A percentile compares a stretch with the other conserved stretches of the same genome.
Evolutionary conservation across 2,329 filamentous ascomycete species (phyloP).

Genomic region (Pseudogymnoascus sp.): DNA sequence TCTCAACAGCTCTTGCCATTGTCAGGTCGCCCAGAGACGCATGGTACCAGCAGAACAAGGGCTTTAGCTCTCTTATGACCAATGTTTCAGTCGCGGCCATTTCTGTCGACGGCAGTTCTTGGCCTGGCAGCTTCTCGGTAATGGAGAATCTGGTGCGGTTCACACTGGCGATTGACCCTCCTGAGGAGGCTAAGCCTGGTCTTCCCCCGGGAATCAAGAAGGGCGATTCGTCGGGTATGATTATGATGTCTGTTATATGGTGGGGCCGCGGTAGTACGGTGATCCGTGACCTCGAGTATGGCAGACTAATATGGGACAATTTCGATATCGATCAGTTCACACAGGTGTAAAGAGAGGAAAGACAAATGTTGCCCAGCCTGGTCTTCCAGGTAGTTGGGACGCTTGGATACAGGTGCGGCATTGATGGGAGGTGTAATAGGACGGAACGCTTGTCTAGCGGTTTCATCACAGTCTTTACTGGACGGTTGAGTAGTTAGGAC

Average conservation of each 20-base stretch:
- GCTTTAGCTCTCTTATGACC: background rate
- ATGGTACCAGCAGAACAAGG: background rate
- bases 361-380: background rate
- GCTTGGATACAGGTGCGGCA: background rate
- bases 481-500: no score
- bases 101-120: conserved; percentile 9
- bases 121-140: background rate
- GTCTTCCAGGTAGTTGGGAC: background rate
- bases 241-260: background rate
- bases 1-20: background rate
- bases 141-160: conserved; percentile 12
- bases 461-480: background rate
- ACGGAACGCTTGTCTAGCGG: background rate
- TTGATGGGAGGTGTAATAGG: background rate
- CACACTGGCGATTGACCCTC: conserved; percentile 10
- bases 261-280: background rate
- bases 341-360: background rate
- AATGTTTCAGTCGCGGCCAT: background rate
- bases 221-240: background rate
- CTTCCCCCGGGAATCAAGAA: conserved; percentile 11
- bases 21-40: background rate
- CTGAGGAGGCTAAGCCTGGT: background rate
- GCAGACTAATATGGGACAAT: background rate
- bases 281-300: background rate
- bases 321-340: background rate